Evolutionary conservation across 129 eudicot species (phyloP), one percentile per base, ranked within the genome.

Genomic region (Sambucus nigra): DNA sequence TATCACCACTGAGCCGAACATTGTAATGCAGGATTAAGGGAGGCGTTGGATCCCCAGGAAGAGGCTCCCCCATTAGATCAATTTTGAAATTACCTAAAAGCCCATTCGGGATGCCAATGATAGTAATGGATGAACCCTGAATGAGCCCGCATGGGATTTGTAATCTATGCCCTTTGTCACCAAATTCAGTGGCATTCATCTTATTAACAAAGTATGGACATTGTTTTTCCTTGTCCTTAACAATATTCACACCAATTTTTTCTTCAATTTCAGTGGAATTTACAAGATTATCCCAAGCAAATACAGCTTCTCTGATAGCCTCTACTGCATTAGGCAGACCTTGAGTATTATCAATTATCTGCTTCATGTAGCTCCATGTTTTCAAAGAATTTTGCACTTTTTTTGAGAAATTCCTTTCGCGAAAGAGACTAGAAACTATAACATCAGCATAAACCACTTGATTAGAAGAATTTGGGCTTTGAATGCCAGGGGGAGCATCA

Each of bases 281-380:
- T 7, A 52, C n/a, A 14, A 64, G 61, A 47, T 1, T 53, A 18
- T 39, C 57, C 69, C 69, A 64, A 1, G 58, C 69, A 64, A 24
- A 17, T 33, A 29, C 53, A 52, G 69, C 69, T 52, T 64, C 69
- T 19, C 52, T 64, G 25, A 52, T 41, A 28, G 69, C 69, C 25
- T 64, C 69, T 0, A 52, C 25, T 24, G 53, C 69, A 41, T 64
- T 53, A 21, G 59, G 60, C 12, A 64, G 39, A 51, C 58, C 40
- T 33, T n/a, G 51, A 21, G 53, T 7, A 35, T 22, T 10, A 17
- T 52, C 27, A 12, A 19, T 7, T n/a, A 64, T 48, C 41, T 33
- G 25, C 20, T 52, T 41, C 69, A 64, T 39, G 31, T 33, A 25
- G 11, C 26, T 21, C 69, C 69, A 64, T 40, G 69, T 64, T 46